These are phyloP conservation scores for Suillus tomentosus DNA, from an alignment of 768 basidiomycete species.

Conservation along the genomic window DNA sequence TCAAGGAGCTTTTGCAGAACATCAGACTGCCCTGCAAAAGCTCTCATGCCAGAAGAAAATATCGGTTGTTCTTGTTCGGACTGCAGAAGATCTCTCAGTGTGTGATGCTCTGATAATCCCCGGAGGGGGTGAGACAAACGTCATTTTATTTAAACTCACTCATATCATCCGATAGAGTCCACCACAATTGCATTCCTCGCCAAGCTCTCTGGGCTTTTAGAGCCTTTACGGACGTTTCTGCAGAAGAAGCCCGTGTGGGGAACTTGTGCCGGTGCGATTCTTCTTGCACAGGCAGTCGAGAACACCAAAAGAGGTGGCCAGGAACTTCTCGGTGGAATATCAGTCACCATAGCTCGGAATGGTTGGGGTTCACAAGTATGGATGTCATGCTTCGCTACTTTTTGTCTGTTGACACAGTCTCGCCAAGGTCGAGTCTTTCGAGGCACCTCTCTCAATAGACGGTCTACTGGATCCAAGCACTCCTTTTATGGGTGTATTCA, in stretches of 20 bases:
- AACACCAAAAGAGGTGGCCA: slow-evolving; percentile 87
- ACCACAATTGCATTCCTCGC: slow-evolving; percentile 88
- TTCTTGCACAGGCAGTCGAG: slow-evolving; percentile 73
- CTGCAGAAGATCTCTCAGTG: slow-evolving; percentile 64
- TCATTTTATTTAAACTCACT: slow-evolving; percentile 6
- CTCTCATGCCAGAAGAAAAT: slow-evolving; percentile 49
- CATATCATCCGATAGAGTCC: slow-evolving; percentile 57
- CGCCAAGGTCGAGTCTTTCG: slow-evolving; percentile 85
- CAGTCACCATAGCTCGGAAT: slow-evolving; percentile 80
- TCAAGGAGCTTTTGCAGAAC: slow-evolving; percentile 92
- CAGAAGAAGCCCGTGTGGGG: slow-evolving; percentile 84
- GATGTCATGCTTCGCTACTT: slow-evolving; percentile 12
- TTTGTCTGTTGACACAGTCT: background rate
- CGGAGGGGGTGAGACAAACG: slow-evolving; percentile 66
- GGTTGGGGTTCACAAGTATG: slow-evolving; percentile 92
- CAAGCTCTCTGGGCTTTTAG: slow-evolving; percentile 70
- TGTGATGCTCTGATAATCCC: slow-evolving; percentile 93
- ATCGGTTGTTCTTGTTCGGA: slow-evolving; percentile 63
- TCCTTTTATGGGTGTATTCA: slow-evolving; percentile 86
- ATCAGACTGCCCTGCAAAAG: slow-evolving; percentile 69
- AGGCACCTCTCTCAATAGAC: slow-evolving; percentile 67
- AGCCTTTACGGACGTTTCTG: slow-evolving; percentile 79
- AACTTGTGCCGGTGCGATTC: slow-evolving; percentile 93
- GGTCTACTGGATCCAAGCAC: slow-evolving; percentile 58
- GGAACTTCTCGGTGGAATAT: slow-evolving; percentile 80